Base-by-base conservation (phyloP, 2,329 filamentous ascomycete species). In the Xylaria hypoxylon region DNA sequence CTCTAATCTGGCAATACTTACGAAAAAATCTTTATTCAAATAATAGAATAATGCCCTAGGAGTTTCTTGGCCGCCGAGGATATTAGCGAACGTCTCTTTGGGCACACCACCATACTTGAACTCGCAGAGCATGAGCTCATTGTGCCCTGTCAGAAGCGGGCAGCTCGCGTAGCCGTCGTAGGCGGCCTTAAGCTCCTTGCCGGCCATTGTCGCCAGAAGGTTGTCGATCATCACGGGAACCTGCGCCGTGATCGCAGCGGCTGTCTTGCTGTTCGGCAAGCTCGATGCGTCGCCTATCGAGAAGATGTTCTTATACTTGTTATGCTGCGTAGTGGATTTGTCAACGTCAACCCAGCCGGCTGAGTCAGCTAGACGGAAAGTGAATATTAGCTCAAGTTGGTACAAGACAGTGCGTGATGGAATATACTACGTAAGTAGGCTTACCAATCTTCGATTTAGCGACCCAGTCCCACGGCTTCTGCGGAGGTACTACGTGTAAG, bases 141-240 rank as follows among this genome's bases (percentile, higher is more conserved):
- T 76, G 68, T 83, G 79, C 60, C 79, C 79, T 0, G 81, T 83
- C 33, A 82, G 71, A 44, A 83, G 76, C n/a, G 81, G 81, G 73
- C 81, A 83, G 11, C 79, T 81, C 1, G 81, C 80, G 68, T 83
- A 83, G 48, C 81, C 81, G 57, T 81, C 80, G 66, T 83, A 83
- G 5, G 65, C 70, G 5, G 77, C 76, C 53, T 72, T 71, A 0
- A 65, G 70, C 61, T 77, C 71, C 65, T 77, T 73, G 52, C 80
- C 80, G 5, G 77, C 73, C 65, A 82, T 74, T 17, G 73, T 67
- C 1, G 73, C 66, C 24, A 82, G 67, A 53, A 83, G 68, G 72
- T 83, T 83, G 55, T 76, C 68, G n/a, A 83, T 75, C 59, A 83
- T 73, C 17, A 83, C 79, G 0, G 81, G 81, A 1, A 79, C 75